Conservation (phyloP, 345 rosid genomes). For the Eucalyptus tenuipes region DNA sequence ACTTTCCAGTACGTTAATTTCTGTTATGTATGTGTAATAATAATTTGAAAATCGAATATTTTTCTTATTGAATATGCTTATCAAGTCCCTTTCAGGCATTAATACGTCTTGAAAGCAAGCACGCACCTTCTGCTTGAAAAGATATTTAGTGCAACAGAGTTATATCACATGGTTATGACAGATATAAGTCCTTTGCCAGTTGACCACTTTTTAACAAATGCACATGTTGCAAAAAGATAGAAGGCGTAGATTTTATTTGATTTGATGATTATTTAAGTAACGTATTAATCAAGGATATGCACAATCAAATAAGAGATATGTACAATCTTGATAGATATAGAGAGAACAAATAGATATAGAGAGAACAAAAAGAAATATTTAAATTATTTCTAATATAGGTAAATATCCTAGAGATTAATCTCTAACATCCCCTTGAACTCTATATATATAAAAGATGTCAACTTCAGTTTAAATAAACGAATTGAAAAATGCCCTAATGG, state of each 20-base stretch:
- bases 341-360: accelerated
- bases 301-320: background rate
- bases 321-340: background rate
- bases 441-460: background rate
- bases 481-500: background rate
- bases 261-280: background rate
- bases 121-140: background rate
- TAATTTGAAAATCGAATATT: background rate
- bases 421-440: background rate
- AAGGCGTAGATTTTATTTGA: background rate
- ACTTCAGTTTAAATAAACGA: background rate
- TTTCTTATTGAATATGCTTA: background rate
- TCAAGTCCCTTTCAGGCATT: background rate
- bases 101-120: background rate
- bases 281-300: background rate
- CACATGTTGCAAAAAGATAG: background rate
- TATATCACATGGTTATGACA: accelerated
- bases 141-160: background rate
- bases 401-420: background rate
- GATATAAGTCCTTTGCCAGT: background rate
- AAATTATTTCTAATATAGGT: background rate
- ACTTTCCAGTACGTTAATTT: background rate
- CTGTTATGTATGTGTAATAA: background rate
- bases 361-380: background rate
- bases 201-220: background rate